Conservation (phyloP, 495 filamentous ascomycete genomes). For the Hyaloscypha bicolor region DNA sequence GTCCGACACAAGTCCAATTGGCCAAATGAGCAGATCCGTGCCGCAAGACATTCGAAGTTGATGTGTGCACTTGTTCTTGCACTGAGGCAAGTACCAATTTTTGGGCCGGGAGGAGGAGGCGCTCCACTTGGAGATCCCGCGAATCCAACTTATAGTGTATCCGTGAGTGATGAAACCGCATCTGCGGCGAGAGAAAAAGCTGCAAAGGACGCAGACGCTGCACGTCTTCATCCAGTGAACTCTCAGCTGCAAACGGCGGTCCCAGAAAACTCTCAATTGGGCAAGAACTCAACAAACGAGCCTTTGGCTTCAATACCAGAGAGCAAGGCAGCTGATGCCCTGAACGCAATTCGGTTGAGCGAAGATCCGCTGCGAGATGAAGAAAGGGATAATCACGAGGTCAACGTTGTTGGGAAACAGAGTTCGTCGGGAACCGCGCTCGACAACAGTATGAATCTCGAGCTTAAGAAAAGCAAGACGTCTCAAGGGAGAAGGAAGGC, state of each 20-base stretch:
- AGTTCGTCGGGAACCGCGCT: background rate
- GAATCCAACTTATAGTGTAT: conserved; percentile 62
- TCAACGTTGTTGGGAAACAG: background rate
- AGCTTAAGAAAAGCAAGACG: conserved; percentile 8
- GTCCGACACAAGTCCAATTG: conserved; percentile 64
- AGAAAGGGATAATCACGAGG: background rate
- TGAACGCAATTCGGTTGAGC: background rate
- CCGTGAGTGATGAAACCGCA: conserved; percentile 55
- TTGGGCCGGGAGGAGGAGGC: conserved; percentile 60
- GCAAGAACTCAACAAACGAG: background rate
- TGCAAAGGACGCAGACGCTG: conserved; percentile 8
- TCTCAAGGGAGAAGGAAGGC: conserved; percentile 1
- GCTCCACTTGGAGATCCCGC: conserved; percentile 53
- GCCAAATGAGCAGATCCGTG: conserved; percentile 72
- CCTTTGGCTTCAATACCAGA: background rate
- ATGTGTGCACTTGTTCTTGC: conserved; percentile 78
- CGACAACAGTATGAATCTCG: background rate
- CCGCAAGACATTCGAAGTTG: conserved; percentile 75
- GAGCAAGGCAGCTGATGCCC: background rate
- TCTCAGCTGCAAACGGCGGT: background rate
- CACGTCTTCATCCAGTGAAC: conserved; percentile 9
- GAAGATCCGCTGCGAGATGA: conserved; percentile 10
- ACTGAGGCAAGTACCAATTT: conserved; percentile 70
- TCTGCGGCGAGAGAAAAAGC: conserved; percentile 21
- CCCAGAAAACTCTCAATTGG: background rate